Evolutionary conservation across 1,284 basidiomycete species (phyloP), one percentile per base, ranked within the genome.

Genomic region (Malassezia obtusa): DNA sequence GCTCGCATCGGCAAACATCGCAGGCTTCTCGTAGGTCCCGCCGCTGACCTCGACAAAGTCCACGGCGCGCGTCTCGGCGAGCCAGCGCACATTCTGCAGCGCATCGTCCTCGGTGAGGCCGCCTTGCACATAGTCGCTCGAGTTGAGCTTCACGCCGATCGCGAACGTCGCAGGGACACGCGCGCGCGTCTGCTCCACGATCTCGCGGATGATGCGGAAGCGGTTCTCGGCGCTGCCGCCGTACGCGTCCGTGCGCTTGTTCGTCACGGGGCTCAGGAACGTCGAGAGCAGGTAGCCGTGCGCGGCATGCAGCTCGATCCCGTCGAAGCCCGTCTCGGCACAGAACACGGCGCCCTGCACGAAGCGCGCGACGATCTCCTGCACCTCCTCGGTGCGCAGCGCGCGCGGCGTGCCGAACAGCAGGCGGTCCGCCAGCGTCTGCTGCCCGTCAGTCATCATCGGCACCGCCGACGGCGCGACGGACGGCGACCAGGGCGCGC

Each of bases 11-110:
- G 14, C 44, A 9, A 30, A 49, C 78, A 44, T 67, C 83, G 85
- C 82, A 60, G 86, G 85, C 24, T 79, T 80, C 69, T 89, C 86
- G 64, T 91, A 91, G 67, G 85, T 84, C 2, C 88, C 88, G 3
- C 88, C 89, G 59, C 84, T 87, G 55, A 91, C 81, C 75, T 90
- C 86, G 47, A 91, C 83, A 70, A 88, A 86, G 73, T 89, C 88
- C 1, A 89, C 73, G 11, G 76, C 75, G 0, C 78, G 78, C 80
- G 84, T 86, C 24, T 75, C 73, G 0, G 83, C 80, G 36, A 91
- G 81, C 52, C 79, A 74, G 28, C 76, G 72, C 17, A 89, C 77
- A 61, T 90, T 84, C 32, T 78, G 73, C 3, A 88, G 74, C 2
- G 84, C 84, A 38, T 80, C 79, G n/a, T 78, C 74, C 31, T 76